Base-by-base conservation (phyloP, 306 rosid genomes). In the Cicer cuneatum region DNA sequence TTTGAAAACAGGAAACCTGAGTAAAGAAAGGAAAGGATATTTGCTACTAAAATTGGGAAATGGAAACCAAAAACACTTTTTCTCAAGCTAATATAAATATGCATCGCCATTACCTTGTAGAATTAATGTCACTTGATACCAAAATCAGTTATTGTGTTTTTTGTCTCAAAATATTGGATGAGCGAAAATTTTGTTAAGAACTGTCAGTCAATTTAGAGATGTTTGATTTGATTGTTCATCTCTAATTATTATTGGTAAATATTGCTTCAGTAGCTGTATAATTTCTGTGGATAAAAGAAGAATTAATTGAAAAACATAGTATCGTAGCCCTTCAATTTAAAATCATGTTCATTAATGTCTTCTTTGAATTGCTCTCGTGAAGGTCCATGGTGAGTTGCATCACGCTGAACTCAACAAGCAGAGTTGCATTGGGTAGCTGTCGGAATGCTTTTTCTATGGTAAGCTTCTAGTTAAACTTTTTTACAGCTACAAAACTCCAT, bases 301-400 rank as follows among this genome's bases (percentile, higher is more conserved):
- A 64, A 47, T 46, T 24, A 35, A 60, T 42, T 24, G 48, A 59
- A 71, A 78, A 72, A 35, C 66, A 40, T 19, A 54, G 52, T 14
- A 46, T 80, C 43, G 2, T 49, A 48, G 15, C 62, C 72, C 52
- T 70, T 66, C 61, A 10, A 53, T 48, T 79, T 79, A 18, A 51
- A 67, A 35, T 48, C 51, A 53, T 57, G 24, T 35, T 65, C 49
- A 66, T 67, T 43, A 14, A 9, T 71, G 48, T 57, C 18, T 40
- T 73, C 24, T 12, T 47, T 68, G 41, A 58, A 53, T 71, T 71
- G 48, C 66, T 73, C 54, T 79, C 39, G 63, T 75, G 87, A 84
- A 93, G 98, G 98, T 89, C 98, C 72, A 91, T 94, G 98, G 83
- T 91, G 76, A 94, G 84, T 84, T 94, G 98, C 84, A 89, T 91